Percentiles rank a stretch among this genome's conserved stretches.
phyloP scores from a whole-genome alignment of 495 filamentous ascomycete species.

The Aspergillus mulundensis region DNA sequence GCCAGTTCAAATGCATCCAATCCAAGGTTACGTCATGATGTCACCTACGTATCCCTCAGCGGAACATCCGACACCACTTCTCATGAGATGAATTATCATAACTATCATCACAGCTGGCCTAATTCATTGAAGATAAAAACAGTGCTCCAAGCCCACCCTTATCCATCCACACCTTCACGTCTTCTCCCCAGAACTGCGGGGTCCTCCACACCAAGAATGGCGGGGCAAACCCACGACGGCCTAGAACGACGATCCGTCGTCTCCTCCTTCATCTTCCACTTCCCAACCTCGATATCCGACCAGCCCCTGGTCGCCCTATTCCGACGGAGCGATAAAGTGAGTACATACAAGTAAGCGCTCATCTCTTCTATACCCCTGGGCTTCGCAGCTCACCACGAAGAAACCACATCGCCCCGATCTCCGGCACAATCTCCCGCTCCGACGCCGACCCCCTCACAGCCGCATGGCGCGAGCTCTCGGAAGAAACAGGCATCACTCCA shows the following conservation, averaged over 20 bases:
- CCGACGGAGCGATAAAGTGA: conserved; percentile 51
- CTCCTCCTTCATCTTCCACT: conserved; percentile 53
- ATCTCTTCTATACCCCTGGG: too few species aligned
- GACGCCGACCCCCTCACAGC: conserved; percentile 50
- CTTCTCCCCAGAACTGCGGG: not conserved
- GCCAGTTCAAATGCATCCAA: not conserved
- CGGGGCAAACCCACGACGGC: not conserved
- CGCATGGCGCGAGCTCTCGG: conserved; percentile 58
- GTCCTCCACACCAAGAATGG: not conserved
- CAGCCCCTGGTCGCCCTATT: conserved; percentile 52
- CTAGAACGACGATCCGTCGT: conserved; percentile 46
- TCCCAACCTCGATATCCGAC: conserved; percentile 21
- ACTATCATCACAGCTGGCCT: too few species aligned
- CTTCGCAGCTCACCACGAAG: conserved; percentile 6
- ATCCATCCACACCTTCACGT: not conserved
- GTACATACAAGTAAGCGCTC: conserved; percentile 47
- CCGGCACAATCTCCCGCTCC: conserved; percentile 50
- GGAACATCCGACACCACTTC: too few species aligned
- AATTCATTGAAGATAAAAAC: too few species aligned
- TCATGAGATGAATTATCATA: too few species aligned
- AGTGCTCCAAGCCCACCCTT: not conserved
- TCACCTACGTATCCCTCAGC: not conserved
- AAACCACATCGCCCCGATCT: conserved; percentile 55
- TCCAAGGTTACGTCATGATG: not conserved
- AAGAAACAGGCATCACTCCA: conserved; percentile 55